Evolutionary conservation across 1,284 basidiomycete genomes (phyloP), one percentile per base, ranked within the genome.

Genomic region (Clitocybe nebularis): DNA sequence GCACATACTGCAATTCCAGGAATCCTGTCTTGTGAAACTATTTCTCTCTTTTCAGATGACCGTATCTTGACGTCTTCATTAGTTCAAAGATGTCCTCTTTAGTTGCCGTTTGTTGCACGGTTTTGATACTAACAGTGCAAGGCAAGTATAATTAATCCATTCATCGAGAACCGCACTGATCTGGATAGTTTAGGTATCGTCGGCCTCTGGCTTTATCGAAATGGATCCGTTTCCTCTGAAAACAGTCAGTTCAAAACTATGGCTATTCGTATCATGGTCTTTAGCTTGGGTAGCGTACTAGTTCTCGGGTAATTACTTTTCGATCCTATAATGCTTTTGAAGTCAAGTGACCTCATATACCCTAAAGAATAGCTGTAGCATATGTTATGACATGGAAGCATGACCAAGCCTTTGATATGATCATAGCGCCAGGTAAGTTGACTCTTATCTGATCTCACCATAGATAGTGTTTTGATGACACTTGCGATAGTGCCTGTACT

Each of bases 401-500:
- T 25, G 45, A 50, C 14, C 46, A 42, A 41, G 43, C 28, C 8
- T 57, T 57, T 35, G 59, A 46, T 43, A 53, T 61, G 13, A 48
- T 59, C 23, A 39, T 61, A 17, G 51, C 60, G 20, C 50, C 50
- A 2, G 47, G 62, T 60, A 48, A 48, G 59, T 47, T 23, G 16
- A 7, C n/a, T 20, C 20, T 19, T 7, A 14, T 29, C 8, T 21
- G 14, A 19, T 24, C 17, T 5, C 11, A 14, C 4, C 9, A 24
- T 28, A 25, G 30, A 9, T 21, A 43, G 14, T 36, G 3, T 22
- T 19, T 22, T 21, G 25, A 10, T 23, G 9, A 14, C 25, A 9
- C 20, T 20, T n/a, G n/a, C n/a, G n/a, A 13, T 29, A 63, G 61
- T 63, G 16, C 61, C 61, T 22, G 43, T 61, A 4, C 35, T 61